phyloP scores from a whole-genome alignment of 148 eudicot genomes.

The Amaranthus cruentus region DNA sequence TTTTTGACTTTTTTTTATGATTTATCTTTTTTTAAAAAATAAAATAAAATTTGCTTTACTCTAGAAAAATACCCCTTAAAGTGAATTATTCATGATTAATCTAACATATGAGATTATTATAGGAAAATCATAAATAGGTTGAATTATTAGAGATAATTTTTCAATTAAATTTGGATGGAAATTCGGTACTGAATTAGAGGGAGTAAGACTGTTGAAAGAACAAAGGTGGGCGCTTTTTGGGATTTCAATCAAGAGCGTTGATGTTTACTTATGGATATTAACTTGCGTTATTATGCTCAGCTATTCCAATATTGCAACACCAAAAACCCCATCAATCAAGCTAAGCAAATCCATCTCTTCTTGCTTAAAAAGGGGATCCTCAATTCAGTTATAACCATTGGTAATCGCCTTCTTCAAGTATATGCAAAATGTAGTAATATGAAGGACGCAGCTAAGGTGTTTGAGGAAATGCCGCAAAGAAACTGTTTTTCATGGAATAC shows the following conservation, averaged over 20 bases:
- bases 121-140: too few relatives aligned
- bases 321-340: slow-evolving; percentile 38
- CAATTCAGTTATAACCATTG: slow-evolving; percentile 37
- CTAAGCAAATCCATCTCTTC: slow-evolving; percentile 57
- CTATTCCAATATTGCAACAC: slow-evolving; percentile 47
- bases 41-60: too few relatives aligned
- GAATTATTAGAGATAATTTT: too few relatives aligned
- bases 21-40: too few relatives aligned
- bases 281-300: slow-evolving; percentile 44
- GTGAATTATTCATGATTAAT: too few relatives aligned
- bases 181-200: too few relatives aligned
- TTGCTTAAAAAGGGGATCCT: slow-evolving; percentile 75
- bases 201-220: background rate
- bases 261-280: slow-evolving; percentile 39
- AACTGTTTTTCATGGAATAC: slow-evolving; percentile 69
- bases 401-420: slow-evolving; percentile 70
- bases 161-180: too few relatives aligned
- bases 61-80: too few relatives aligned
- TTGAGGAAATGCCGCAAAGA: slow-evolving; percentile 66
- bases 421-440: slow-evolving; percentile 44
- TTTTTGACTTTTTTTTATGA: too few relatives aligned
- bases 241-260: background rate
- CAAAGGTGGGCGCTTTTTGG: background rate
- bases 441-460: slow-evolving; percentile 53
- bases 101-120: too few relatives aligned